Percentiles rank a stretch among this genome's conserved stretches.
These are phyloP conservation scores for Prinsepia uniflora DNA, from an alignment of 306 rosid species.

Conservation along the genomic window DNA sequence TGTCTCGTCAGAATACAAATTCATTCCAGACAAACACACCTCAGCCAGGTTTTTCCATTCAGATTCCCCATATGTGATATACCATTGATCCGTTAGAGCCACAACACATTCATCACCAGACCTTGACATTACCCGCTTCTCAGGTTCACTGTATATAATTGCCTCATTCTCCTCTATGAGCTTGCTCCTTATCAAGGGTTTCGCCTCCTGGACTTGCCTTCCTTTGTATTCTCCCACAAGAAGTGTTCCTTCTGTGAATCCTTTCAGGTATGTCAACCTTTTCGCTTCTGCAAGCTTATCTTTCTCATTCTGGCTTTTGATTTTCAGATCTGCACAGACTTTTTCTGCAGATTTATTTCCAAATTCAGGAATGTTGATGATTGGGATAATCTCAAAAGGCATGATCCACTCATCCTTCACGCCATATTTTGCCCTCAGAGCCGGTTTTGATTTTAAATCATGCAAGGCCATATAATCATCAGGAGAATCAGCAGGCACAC, in stretches of 20 bases:
- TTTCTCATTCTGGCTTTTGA: conserved; percentile 87
- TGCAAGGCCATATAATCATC: conserved; percentile 94
- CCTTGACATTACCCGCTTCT: conserved; percentile 74
- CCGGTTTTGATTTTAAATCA: conserved; percentile 74
- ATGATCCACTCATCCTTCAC: conserved; percentile 87
- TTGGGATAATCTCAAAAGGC: conserved; percentile 80
- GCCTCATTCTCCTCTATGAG: conserved; percentile 77
- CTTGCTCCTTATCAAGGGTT: conserved; percentile 59
- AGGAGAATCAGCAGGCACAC: conserved; percentile 96
- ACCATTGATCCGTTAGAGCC: conserved; percentile 98
- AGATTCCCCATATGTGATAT: conserved; percentile 73
- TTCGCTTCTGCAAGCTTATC: conserved; percentile 95
- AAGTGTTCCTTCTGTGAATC: conserved; percentile 87
- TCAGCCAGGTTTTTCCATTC: conserved; percentile 81
- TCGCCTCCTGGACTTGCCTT: conserved; percentile 57
- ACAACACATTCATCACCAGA: conserved; percentile 95
- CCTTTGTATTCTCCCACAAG: conserved; percentile 71
- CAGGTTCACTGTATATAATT: conserved; percentile 80
- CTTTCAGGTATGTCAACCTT: conserved; percentile 84
- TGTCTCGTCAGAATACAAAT: conserved; percentile 68
- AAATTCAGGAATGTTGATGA: conserved; percentile 67
- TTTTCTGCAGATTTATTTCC: conserved; percentile 84
- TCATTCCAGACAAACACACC: conserved; percentile 70
- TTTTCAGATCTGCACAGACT: conserved; percentile 75
- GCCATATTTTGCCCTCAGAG: conserved; percentile 68